Conservation (phyloP, 371 early-diverging fungal genomes). For the Apophysomyces ossiformis region DNA sequence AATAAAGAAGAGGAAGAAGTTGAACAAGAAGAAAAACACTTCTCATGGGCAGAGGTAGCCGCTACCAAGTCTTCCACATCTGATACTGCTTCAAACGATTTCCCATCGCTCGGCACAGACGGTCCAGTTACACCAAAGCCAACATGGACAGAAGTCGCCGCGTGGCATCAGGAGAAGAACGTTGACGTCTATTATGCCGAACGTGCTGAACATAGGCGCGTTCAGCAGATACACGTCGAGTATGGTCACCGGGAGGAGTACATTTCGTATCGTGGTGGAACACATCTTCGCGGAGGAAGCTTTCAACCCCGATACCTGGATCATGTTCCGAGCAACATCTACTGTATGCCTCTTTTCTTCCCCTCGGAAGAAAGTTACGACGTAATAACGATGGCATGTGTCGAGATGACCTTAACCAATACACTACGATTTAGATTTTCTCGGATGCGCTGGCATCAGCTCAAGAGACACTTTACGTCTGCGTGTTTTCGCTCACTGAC, state of each 20-base stretch:
- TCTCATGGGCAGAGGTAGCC: slow-evolving; percentile 41
- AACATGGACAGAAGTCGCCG: slow-evolving; percentile 11
- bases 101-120: neutral
- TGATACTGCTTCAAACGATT: slow-evolving; percentile 11
- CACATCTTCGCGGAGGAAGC: neutral
- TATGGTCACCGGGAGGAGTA: slow-evolving; percentile 12
- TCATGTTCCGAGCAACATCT: slow-evolving; percentile 29
- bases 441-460: slow-evolving; percentile 53
- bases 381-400: slow-evolving; percentile 15
- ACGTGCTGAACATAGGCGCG: slow-evolving; percentile 20
- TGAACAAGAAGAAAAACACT: slow-evolving; percentile 20
- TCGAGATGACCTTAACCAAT: neutral
- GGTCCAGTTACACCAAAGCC: slow-evolving; percentile 7
- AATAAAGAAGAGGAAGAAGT: slow-evolving; percentile 17
- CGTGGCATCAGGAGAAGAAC: slow-evolving; percentile 19
- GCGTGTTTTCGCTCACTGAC: slow-evolving; percentile 64
- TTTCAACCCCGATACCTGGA: slow-evolving; percentile 22
- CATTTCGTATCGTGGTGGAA: slow-evolving; percentile 8
- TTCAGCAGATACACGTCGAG: slow-evolving; percentile 14
- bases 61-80: slow-evolving; percentile 27
- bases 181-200: slow-evolving; percentile 14
- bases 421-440: slow-evolving; percentile 47
- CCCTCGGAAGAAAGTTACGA: slow-evolving; percentile 52
- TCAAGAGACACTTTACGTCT: slow-evolving; percentile 54
- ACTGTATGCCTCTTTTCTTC: slow-evolving; percentile 61